These are phyloP conservation scores for Metschnikowia lachancei DNA, from an alignment of 805 yeast genomes.

Conservation along the genomic window DNA sequence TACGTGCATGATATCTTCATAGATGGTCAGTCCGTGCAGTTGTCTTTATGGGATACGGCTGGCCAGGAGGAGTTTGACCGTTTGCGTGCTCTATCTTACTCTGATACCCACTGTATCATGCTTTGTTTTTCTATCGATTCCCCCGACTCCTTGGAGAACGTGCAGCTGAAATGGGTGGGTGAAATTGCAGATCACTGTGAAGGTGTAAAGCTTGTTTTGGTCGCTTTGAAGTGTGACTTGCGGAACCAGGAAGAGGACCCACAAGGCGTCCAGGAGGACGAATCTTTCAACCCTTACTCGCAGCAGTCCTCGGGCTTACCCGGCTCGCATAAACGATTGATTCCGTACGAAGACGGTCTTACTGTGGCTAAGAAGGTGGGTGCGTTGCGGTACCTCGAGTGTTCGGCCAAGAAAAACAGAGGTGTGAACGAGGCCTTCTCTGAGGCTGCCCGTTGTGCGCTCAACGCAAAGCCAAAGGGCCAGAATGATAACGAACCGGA, in stretches of 20 bases:
- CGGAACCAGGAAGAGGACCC: conserved; percentile 56
- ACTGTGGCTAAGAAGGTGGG: conserved; percentile 90
- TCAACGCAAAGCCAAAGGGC: conserved; percentile 84
- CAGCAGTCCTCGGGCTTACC: conserved; percentile 34
- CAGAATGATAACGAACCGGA: conserved; percentile 49
- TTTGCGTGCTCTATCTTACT: conserved; percentile 84
- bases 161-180: conserved; percentile 94
- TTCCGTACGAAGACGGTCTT: conserved; percentile 90
- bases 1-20: conserved; percentile 96
- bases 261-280: conserved; percentile 27
- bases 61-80: conserved; percentile 99
- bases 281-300: conserved; percentile 32
- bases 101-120: conserved; percentile 96
- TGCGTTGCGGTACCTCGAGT: conserved; percentile 90
- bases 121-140: conserved; percentile 94
- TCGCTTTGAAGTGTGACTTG: conserved; percentile 91
- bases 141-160: conserved; percentile 90
- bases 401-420: conserved; percentile 92
- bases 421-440: conserved; percentile 99
- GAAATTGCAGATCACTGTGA: conserved; percentile 97
- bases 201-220: conserved; percentile 89
- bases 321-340: conserved; percentile 49
- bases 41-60: conserved; percentile 97
- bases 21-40: conserved; percentile 87
- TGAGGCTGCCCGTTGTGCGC: conserved; percentile 96